Evolutionary conservation across 345 rosid species (phyloP).

Genomic region (Aquilaria sinensis): DNA sequence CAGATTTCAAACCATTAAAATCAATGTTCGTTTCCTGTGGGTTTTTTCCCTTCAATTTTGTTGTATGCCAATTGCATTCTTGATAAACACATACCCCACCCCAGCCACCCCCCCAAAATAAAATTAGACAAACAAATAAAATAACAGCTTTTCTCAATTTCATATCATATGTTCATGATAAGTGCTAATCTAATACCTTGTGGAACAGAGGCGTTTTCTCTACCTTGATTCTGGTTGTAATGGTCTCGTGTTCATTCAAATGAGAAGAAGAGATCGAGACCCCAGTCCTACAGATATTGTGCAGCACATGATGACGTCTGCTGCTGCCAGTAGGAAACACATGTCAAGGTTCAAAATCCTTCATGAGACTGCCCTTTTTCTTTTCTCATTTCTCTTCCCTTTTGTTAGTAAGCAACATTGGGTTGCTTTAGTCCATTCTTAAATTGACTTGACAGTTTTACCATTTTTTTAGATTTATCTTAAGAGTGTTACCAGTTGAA

Average conservation of each 20-base stretch:
- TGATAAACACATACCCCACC: no score
- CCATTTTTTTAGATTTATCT: constrained; percentile 51
- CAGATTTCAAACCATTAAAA: no score
- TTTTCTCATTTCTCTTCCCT: background rate
- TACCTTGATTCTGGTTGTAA: constrained; percentile 92
- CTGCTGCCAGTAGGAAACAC: constrained; percentile 76
- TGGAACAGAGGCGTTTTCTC: constrained; percentile 65
- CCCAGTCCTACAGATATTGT: constrained; percentile 84
- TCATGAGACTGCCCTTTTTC: background rate
- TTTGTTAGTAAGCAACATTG: background rate
- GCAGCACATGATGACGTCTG: constrained; percentile 81
- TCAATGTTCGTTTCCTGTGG: no score
- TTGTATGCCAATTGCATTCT: no score
- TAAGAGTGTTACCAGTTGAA: constrained; percentile 87
- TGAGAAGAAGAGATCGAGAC: constrained; percentile 78
- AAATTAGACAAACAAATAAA: no score
- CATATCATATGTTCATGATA: no score
- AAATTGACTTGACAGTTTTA: background rate
- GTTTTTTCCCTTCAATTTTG: no score
- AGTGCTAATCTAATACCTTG: constrained; percentile 2
- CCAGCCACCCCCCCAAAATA: no score
- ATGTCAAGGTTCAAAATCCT: constrained; percentile 67
- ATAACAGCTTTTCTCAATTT: no score
- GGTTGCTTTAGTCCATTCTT: background rate
- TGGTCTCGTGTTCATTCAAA: constrained; percentile 85